Conservation (phyloP, 179 eudicot species). For the Sideroxylon spinosum region DNA sequence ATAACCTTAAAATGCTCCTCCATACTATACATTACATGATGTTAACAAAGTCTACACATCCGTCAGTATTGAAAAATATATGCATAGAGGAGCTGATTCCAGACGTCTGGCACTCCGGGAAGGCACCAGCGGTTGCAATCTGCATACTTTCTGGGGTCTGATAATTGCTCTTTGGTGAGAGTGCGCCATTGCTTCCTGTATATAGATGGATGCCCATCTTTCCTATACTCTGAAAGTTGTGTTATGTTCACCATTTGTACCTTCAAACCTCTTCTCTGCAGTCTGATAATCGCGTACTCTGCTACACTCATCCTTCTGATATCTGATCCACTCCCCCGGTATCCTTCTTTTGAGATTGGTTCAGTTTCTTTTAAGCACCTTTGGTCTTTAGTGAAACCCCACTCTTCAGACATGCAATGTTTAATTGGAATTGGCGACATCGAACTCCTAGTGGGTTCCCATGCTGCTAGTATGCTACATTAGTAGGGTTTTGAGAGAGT, state of each 20-base stretch:
- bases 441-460: too few relatives aligned
- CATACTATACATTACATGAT: too few relatives aligned
- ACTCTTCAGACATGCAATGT: constrained; percentile 56
- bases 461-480: too few relatives aligned
- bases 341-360: constrained; percentile 44
- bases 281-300: constrained; percentile 28
- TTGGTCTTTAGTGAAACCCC: constrained; percentile 42
- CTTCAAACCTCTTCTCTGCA: constrained; percentile 35
- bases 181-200: constrained; percentile 35
- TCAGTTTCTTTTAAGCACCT: constrained; percentile 68
- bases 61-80: neutral
- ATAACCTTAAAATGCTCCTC: too few relatives aligned
- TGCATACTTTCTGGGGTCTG: constrained; percentile 37
- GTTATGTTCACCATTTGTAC: constrained; percentile 58
- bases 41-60: too few relatives aligned
- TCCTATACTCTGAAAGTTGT: constrained; percentile 67
- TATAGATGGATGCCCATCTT: constrained; percentile 62
- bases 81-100: neutral
- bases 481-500: too few relatives aligned
- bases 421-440: neutral
- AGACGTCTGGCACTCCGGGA: neutral
- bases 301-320: constrained; percentile 57
- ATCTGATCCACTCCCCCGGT: constrained; percentile 57
- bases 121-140: neutral
- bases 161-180: constrained; percentile 35